Conservation (phyloP, 306 rosid genomes). For the Sindora glabra region DNA sequence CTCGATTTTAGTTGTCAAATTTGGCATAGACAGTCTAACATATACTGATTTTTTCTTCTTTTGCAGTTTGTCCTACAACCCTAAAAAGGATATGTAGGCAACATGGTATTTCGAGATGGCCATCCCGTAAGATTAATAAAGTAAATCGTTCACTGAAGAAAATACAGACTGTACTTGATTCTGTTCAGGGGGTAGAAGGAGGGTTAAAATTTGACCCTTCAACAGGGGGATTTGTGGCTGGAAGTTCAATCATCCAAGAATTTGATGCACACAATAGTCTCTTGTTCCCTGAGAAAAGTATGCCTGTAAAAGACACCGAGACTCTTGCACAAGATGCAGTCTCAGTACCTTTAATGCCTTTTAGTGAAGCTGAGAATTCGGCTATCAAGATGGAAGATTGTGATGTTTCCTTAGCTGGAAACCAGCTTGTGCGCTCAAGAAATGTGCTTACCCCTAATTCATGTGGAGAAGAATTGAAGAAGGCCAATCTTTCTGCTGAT, state of each 20-base stretch:
- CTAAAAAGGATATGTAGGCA: constrained; percentile 95
- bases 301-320: constrained; percentile 16
- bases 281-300: constrained; percentile 29
- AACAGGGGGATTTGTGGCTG: constrained; percentile 47
- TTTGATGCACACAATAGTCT: constrained; percentile 21
- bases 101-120: constrained; percentile 89
- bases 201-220: constrained; percentile 68
- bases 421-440: constrained; percentile 13
- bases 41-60: constrained; percentile 11
- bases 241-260: constrained; percentile 47
- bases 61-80: constrained; percentile 83
- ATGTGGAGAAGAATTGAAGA: constrained; percentile 24
- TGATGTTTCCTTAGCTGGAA: constrained; percentile 17
- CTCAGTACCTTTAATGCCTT: constrained; percentile 17
- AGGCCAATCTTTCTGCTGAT: constrained; percentile 21
- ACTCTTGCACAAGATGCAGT: constrained; percentile 17
- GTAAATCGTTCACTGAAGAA: constrained; percentile 70
- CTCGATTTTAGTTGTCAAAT: too few relatives aligned
- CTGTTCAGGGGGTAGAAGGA: constrained; percentile 73
- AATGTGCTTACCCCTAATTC: constrained; percentile 14
- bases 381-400: constrained; percentile 43
- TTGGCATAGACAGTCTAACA: too few relatives aligned
- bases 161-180: constrained; percentile 69
- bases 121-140: constrained; percentile 85
- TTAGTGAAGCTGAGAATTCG: constrained; percentile 17